Evolutionary conservation across 306 rosid genomes (phyloP), one percentile per base, ranked within the genome.

Genomic region (Benincasa hispida): DNA sequence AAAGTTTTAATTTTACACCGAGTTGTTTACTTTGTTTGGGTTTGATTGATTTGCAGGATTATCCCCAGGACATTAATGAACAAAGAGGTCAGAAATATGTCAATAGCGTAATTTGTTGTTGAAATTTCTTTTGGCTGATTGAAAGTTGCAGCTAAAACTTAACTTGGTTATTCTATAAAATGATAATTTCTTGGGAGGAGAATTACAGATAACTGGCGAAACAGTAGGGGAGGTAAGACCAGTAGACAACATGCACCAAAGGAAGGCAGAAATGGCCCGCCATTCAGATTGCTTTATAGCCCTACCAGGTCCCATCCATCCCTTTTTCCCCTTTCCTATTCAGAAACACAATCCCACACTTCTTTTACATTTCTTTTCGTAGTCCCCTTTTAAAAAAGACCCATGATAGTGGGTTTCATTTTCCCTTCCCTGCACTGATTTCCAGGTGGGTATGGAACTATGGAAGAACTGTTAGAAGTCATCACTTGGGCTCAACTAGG

Each of bases 211-310:
- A 54, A 86, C 89, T 15, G 91, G 91, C 25, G 91, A 88, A 82
- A 88, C 91, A 13, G 84, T 85, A n/a, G 89, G 91, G 22, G 89
- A 85, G 77, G 84, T 82, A 25, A 82, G 78, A 66, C 79, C 88
- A 45, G 89, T 88, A 55, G 85, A 85, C 32, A 85, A 78, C 84
- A 88, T 88, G 91, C 91, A 88, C 76, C 88, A 88, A 84, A 76
- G 89, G 73, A 88, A 88, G 69, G 91, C 91, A n/a, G 89, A 85
- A 79, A 88, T 88, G 91, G 91, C 91, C 77, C 89, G 86, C 85
- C 83, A 86, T 80, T 83, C 91, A 47, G 89, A 88, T 86, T 83
- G 87, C 74, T 88, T 85, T 37, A 86, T 88, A 63, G 91, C 91
- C 48, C 78, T 88, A 56, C 89, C 91, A 84, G 91, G 91, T 87